Base-by-base conservation (phyloP, 179 eudicot species). In the Corrigiola litoralis region DNA sequence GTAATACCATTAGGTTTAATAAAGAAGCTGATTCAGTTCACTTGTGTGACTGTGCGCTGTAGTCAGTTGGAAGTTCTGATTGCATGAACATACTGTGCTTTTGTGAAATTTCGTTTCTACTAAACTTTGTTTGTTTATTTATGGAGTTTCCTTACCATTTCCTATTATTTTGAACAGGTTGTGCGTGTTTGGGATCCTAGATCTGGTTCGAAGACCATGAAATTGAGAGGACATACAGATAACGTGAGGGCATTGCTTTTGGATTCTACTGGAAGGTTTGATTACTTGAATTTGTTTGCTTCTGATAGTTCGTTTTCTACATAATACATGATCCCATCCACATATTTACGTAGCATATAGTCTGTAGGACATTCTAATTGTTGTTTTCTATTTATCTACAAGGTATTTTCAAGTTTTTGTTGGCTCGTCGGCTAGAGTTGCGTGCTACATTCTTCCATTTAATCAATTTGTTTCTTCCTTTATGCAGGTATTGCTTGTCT, bases 141-240 rank as follows among this genome's bases (percentile, higher is more conserved):
- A 2, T 50, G 33, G 44, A 56, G 41, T 63, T 42, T 6, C 41
- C 55, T 40, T 56, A 50, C 6, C 37, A 57, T 0, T 68, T 56
- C 11, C 48, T 31, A 36, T 54, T 29, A 25, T 77, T 70, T 73
- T 18, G 48, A 67, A 11, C 61, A 95, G 99, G 97, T 92, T 69
- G 84, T 95, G 57, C 97, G 99, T 67, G 97, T 92, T 62, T 95
- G 99, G 99, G 99, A 95, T 72, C 88, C 97, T 44, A 88, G 99
- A 77, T 84, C 75, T 74, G 97, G 97, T 72, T 84, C 96, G 11
- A 95, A 95, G 79, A 92, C 86, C 65, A 88, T 92, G 99, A 95
- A 95, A 75, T 85, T 95, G 67, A 80, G 95, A 79, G 99, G 99
- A 34, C 99, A 95, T 79, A 92, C 95, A 1, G 99, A 95, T 80